A percentile compares a stretch with the other conserved stretches of the same genome.
These are phyloP conservation scores for Usnea hakonensis DNA, from an alignment of 495 filamentous ascomycete genomes.

Conservation along the genomic window DNA sequence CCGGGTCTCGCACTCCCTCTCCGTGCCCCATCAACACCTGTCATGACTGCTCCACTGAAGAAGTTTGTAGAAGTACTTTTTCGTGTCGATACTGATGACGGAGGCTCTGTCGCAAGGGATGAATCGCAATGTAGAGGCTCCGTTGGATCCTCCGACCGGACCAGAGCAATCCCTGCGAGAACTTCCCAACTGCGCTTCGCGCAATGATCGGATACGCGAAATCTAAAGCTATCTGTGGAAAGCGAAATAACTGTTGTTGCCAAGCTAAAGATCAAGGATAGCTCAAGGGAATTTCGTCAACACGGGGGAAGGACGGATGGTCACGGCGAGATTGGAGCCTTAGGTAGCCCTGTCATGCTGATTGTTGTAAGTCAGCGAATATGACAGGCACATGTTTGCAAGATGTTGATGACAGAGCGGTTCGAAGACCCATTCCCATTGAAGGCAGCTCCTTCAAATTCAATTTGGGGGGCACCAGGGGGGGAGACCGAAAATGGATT, in stretches of 20 bases:
- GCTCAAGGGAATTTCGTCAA: background rate
- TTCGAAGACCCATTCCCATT: background rate
- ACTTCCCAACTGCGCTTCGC: conserved; percentile 10
- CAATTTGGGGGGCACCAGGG: no score
- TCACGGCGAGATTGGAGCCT: background rate
- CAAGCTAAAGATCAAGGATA: background rate
- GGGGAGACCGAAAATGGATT: background rate
- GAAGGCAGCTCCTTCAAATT: background rate
- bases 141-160: conserved; percentile 43
- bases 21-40: conserved; percentile 20
- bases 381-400: background rate
- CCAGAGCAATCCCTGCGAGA: conserved; percentile 31
- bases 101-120: background rate
- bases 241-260: background rate
- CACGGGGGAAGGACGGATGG: background rate
- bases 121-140: conserved; percentile 42
- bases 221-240: background rate
- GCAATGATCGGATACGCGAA: background rate
- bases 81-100: background rate
- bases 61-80: background rate
- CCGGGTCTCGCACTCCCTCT: conserved; percentile 24
- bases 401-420: no score
- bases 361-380: background rate
- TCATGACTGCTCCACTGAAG: conserved; percentile 25
- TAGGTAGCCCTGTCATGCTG: conserved; percentile 6